Evolutionary conservation across 2,329 filamentous ascomycete genomes (phyloP), one percentile per base, ranked within the genome.

Genomic region (Colletotrichum navitas): DNA sequence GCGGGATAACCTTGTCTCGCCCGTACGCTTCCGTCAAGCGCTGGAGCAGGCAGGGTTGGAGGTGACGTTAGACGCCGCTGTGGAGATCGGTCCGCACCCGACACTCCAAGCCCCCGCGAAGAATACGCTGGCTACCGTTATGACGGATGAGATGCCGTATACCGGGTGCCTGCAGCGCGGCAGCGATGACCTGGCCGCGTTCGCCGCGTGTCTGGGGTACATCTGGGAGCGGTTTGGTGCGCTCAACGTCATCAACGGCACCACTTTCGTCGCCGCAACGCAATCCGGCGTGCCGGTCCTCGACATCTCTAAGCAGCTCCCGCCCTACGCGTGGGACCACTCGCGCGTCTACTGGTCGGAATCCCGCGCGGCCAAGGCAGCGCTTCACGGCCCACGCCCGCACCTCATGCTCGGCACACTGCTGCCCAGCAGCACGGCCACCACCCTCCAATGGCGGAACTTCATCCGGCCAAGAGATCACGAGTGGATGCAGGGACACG

Each of bases 291-390:
- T 3, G 36, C 36, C 36, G 2, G 36, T 39, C 34, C 34, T 36
- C 12, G 26, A 18, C 5, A 16, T 52, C 49, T 16, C 49, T 5
- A 52, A 52, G 49, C 2, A 3, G 8, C 68, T 85, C 0, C 83
- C 83, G 1, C 72, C 73, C 0, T 86, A 86, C 69, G 75, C 78
- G 0, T 86, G 83, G 83, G 79, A 85, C 47, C 81, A 85, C 72
- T 66, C 73, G 5, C 73, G 74, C 5, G 64, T 71, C 1, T 79
- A 78, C 66, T 83, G 81, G 81, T 39, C 47, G 24, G 77, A 78
- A 49, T 72, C 56, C 1, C 71, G 74, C 3, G 26, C 66, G 14
- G 47, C 68, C 10, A 71, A 72, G 2, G 74, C 76, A 2, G 76
- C 77, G 63, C 75, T 81, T 26, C 74, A 79, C 0, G 64, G 70